Conservation (phyloP, 139 green algal genomes). For the Haematococcus lacustris region DNA sequence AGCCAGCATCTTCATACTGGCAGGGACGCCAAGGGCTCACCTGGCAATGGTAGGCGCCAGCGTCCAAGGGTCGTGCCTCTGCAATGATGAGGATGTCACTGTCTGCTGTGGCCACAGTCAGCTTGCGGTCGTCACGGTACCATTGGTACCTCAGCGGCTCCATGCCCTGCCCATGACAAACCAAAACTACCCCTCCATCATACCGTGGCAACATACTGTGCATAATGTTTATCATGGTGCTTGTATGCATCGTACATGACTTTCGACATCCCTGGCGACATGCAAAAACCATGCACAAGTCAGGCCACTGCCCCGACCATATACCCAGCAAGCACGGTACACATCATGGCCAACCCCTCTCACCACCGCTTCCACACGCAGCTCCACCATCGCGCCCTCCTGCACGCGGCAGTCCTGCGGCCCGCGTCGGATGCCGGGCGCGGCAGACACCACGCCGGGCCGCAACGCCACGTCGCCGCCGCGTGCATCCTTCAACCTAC, state of each 20-base stretch:
- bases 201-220: background rate
- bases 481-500: slow-evolving; percentile 28
- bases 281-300: background rate
- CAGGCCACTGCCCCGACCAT: background rate
- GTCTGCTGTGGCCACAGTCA: slow-evolving; percentile 36
- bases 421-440: slow-evolving; percentile 27
- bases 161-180: slow-evolving; percentile 24
- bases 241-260: background rate
- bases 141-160: slow-evolving; percentile 49
- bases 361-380: slow-evolving; percentile 35
- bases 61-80: slow-evolving; percentile 15
- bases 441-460: slow-evolving; percentile 30
- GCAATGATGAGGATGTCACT: slow-evolving; percentile 34
- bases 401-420: slow-evolving; percentile 12
- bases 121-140: slow-evolving; percentile 39
- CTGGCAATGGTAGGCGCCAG: slow-evolving; percentile 22
- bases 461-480: slow-evolving; percentile 36
- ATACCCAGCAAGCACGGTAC: background rate
- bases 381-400: slow-evolving; percentile 30
- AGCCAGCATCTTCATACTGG: too few relatives aligned
- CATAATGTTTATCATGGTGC: background rate
- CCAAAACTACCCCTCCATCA: background rate
- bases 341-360: too few relatives aligned
- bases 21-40: too few relatives aligned
- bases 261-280: background rate